Percentiles rank a stretch among this genome's conserved stretches.
Evolutionary conservation across 1,284 basidiomycete genomes (phyloP).

Genomic region (Thecaphora thlaspeos): DNA sequence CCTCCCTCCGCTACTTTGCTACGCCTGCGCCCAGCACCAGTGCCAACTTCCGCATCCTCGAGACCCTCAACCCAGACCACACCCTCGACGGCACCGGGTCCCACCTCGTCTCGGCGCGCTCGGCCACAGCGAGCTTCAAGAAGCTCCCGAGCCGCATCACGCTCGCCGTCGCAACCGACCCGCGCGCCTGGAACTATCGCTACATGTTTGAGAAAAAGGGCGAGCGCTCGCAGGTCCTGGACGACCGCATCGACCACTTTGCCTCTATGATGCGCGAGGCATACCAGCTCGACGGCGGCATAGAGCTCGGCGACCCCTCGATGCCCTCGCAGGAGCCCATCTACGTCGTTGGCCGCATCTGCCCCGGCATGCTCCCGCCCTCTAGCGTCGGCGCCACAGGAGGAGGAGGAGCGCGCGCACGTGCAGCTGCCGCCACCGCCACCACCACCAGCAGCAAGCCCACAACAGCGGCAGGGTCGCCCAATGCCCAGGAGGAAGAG

Average conservation of each 20-base stretch:
- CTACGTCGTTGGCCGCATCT: conserved; percentile 51
- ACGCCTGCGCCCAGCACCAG: background rate
- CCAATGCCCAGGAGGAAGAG: background rate
- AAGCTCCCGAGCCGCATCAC: conserved; percentile 32
- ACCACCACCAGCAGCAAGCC: background rate
- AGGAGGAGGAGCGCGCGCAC: background rate
- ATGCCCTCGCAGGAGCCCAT: conserved; percentile 45
- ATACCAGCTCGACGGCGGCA: conserved; percentile 22
- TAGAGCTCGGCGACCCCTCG: conserved; percentile 48
- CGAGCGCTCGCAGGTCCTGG: conserved; percentile 43
- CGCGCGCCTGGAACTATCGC: conserved; percentile 51
- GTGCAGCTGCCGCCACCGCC: too few species aligned
- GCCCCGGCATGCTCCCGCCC: conserved; percentile 16
- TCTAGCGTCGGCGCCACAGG: background rate
- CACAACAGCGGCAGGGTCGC: background rate
- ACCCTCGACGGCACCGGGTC: conserved; percentile 17
- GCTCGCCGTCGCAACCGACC: conserved; percentile 50
- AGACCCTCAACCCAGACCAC: conserved; percentile 44
- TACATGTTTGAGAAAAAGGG: conserved; percentile 57
- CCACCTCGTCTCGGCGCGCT: conserved; percentile 7
- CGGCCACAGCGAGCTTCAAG: conserved; percentile 3
- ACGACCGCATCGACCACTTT: conserved; percentile 46
- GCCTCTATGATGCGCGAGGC: conserved; percentile 37
- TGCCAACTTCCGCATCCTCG: conserved; percentile 18
- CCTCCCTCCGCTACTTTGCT: conserved; percentile 5